Percentiles rank a stretch among this genome's conserved stretches.
phyloP scores from a whole-genome alignment of 2,329 filamentous ascomycete genomes.

The Saccharata proteae region DNA sequence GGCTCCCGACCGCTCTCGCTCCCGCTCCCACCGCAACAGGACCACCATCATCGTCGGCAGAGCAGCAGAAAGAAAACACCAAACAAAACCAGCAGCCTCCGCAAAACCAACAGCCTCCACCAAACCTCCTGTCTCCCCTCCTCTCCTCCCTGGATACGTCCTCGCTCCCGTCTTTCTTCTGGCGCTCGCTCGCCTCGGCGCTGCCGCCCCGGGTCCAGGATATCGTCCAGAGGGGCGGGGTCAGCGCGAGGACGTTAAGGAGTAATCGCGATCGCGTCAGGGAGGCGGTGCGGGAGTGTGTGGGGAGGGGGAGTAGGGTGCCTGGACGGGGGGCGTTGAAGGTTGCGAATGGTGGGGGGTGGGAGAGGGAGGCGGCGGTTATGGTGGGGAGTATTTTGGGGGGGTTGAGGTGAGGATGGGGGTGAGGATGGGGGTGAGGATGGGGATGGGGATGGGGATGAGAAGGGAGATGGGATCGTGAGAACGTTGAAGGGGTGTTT shows the following conservation, averaged over 20 bases:
- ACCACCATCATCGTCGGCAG: neutral
- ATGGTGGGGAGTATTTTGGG: conserved; percentile 79
- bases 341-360: conserved; percentile 42
- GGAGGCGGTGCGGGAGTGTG: conserved; percentile 71
- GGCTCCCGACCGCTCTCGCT: conserved; percentile 31
- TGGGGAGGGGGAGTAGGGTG: conserved; percentile 71
- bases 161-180: conserved; percentile 83
- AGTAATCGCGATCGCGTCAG: conserved; percentile 63
- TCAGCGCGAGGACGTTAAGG: conserved; percentile 67
- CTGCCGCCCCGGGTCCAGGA: conserved; percentile 71
- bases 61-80: conserved; percentile 26
- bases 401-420: conserved; percentile 23
- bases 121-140: conserved; percentile 58
- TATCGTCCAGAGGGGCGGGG: conserved; percentile 69
- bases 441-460: conserved; percentile 1
- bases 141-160: conserved; percentile 73
- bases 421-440: neutral
- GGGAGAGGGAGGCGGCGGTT: conserved; percentile 87
- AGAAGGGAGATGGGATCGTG: too few relatives aligned
- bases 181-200: conserved; percentile 73
- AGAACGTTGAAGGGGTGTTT: too few relatives aligned
- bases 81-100: conserved; percentile 12
- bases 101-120: conserved; percentile 11
- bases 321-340: conserved; percentile 33
- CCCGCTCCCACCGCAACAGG: conserved; percentile 5